Conservation (phyloP, 768 basidiomycete genomes). For the Boletus subparvulus region DNA sequence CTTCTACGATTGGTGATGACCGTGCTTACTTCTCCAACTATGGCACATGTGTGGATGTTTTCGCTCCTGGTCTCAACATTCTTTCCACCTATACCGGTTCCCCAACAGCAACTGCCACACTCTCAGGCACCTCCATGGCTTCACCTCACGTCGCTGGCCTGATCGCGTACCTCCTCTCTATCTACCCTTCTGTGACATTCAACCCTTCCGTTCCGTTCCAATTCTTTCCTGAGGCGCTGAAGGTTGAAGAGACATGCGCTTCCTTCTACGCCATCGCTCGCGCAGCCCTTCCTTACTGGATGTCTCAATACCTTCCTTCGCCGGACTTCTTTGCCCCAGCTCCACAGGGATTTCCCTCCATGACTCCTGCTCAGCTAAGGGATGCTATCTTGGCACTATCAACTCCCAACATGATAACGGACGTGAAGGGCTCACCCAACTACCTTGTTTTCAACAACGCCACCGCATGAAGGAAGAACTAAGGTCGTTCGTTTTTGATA, state of each 20-base stretch:
- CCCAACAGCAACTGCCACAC: constrained; percentile 58
- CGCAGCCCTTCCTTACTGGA: constrained; percentile 57
- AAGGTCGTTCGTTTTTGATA: neutral
- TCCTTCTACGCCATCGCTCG: constrained; percentile 56
- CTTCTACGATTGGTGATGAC: constrained; percentile 77
- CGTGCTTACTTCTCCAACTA: constrained; percentile 93
- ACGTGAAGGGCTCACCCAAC: constrained; percentile 56
- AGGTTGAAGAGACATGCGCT: constrained; percentile 37
- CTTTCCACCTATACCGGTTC: constrained; percentile 81
- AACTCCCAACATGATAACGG: constrained; percentile 47
- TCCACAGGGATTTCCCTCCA: constrained; percentile 39
- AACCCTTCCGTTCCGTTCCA: constrained; percentile 47
- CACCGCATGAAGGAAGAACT: constrained; percentile 34
- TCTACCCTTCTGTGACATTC: constrained; percentile 72
- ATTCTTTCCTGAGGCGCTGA: constrained; percentile 36
- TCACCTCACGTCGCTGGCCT: constrained; percentile 91
- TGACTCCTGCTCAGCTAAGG: constrained; percentile 78
- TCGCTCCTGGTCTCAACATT: constrained; percentile 91
- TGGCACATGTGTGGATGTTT: constrained; percentile 89
- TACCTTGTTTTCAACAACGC: constrained; percentile 81
- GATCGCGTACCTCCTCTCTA: constrained; percentile 87
- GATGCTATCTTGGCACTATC: constrained; percentile 63
- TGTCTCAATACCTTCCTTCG: constrained; percentile 54
- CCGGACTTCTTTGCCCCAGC: constrained; percentile 46
- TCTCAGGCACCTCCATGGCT: constrained; percentile 94